These are phyloP conservation scores for Narthecium ossifragum DNA, from an alignment of 106 monocot genomes.

Conservation along the genomic window DNA sequence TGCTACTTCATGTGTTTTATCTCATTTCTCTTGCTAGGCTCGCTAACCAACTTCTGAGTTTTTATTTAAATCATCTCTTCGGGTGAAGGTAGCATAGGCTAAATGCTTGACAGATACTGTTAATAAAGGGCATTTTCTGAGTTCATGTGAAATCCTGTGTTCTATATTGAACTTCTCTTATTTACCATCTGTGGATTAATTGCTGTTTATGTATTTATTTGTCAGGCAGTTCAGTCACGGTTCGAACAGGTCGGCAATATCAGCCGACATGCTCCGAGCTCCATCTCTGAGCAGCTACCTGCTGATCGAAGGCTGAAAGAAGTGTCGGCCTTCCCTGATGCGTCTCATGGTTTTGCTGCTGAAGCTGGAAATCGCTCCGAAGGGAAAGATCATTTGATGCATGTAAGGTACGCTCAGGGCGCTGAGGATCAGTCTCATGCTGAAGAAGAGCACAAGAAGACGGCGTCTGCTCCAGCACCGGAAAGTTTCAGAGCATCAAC, in stretches of 20 bases:
- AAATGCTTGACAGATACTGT: no score
- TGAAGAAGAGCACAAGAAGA: neutral
- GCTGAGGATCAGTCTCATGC: neutral
- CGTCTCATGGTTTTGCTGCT: neutral
- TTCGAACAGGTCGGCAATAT: neutral
- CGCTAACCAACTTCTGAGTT: no score
- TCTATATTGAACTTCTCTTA: no score
- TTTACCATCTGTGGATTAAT: no score
- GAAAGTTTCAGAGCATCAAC: neutral
- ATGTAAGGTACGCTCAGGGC: neutral
- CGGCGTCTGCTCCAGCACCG: neutral
- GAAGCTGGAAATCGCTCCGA: neutral
- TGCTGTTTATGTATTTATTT: no score
- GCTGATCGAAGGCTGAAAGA: neutral
- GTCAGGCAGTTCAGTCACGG: neutral
- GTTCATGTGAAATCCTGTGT: no score
- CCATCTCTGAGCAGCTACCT: neutral
- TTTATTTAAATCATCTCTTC: no score
- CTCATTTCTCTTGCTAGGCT: no score
- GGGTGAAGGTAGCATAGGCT: no score
- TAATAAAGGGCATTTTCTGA: no score
- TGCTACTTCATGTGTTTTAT: no score
- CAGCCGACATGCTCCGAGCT: neutral
- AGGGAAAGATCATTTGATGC: neutral
- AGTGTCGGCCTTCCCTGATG: neutral